Percentiles rank a stretch among this genome's conserved stretches.
phyloP scores from a whole-genome alignment of 2,329 filamentous ascomycete species.

The Fusarium foetens region DNA sequence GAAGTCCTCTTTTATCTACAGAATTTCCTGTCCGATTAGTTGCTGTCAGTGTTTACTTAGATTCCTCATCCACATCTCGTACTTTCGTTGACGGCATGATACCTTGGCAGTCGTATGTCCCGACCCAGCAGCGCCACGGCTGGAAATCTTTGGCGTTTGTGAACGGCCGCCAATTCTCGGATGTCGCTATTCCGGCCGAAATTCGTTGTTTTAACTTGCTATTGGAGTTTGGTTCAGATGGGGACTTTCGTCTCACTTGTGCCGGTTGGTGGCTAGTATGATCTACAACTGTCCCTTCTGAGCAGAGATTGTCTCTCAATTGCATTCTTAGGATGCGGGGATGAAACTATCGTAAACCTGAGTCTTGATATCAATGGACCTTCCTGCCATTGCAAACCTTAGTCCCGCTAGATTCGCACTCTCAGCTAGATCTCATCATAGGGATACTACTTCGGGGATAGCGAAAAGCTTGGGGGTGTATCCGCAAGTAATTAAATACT shows the following conservation, averaged over 20 bases:
- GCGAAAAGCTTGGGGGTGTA: too few species aligned
- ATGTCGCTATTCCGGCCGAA: not conserved
- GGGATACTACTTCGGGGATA: too few species aligned
- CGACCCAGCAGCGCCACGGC: not conserved
- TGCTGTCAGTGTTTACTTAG: not conserved
- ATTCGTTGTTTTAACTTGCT: not conserved
- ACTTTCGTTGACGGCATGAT: too few species aligned
- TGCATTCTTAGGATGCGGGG: not conserved
- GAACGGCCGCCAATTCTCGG: not conserved
- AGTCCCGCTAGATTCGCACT: accelerated
- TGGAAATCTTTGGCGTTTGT: not conserved
- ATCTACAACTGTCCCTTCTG: not conserved
- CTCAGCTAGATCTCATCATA: too few species aligned
- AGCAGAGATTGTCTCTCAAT: not conserved
- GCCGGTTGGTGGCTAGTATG: not conserved
- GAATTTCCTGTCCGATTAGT: not conserved
- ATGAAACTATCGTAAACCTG: not conserved
- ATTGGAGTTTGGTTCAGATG: not conserved
- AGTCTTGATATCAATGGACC: not conserved
- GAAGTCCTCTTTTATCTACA: not conserved
- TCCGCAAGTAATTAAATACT: not conserved
- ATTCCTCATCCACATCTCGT: not conserved
- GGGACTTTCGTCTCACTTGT: not conserved
- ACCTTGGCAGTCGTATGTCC: not conserved
- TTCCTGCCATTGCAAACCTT: not conserved